Evolutionary conservation across 805 yeast species (phyloP), one percentile per base, ranked within the genome.

Genomic region (Peterozyma toletana): DNA sequence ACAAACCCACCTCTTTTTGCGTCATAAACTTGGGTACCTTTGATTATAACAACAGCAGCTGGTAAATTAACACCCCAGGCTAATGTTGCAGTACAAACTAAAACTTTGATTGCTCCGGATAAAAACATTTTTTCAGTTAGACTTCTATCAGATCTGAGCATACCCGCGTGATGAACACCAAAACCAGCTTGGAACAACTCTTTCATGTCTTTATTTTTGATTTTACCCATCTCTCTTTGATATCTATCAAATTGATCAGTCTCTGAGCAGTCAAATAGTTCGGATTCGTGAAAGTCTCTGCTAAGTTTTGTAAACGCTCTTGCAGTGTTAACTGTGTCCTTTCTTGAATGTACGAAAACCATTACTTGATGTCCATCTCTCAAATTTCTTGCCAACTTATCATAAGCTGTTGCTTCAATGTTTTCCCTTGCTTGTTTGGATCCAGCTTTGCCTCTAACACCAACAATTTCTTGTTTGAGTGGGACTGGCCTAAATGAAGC

Each of bases 31-130:
- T 91, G 96, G 0, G 99, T 93, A 0, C 99, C 99, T 56, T 93
- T 93, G 30, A 93, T 80, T 49, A 93, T 86, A 16, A 93, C 99
- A 35, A 89, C 96, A 1, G 96, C 97, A 6, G 99, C 99, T 2
- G 99, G 99, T 47, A 93, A 69, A 58, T 93, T 93, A 15, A 93
- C 98, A 75, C 99, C 99, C 99, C 99, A 93, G 0, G 99, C 99
- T 46, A 93, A 75, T 0, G 99, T 93, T 0, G 99, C 96, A 2
- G 99, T 93, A 73, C 96, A 89, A 55, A 95, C 85, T 14, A 93
- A 66, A 0, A 93, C 98, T 47, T 83, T 86, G 49, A 93, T 83
- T 0, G 89, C 85, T 36, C 99, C 98, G 30, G 71, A 67, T 30
- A 81, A 70, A 58, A 93, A 93, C 83, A 91, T 76, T 56, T 81